Base-by-base conservation (phyloP, 2,329 filamentous ascomycete species). In the Penicillium sp. region DNA sequence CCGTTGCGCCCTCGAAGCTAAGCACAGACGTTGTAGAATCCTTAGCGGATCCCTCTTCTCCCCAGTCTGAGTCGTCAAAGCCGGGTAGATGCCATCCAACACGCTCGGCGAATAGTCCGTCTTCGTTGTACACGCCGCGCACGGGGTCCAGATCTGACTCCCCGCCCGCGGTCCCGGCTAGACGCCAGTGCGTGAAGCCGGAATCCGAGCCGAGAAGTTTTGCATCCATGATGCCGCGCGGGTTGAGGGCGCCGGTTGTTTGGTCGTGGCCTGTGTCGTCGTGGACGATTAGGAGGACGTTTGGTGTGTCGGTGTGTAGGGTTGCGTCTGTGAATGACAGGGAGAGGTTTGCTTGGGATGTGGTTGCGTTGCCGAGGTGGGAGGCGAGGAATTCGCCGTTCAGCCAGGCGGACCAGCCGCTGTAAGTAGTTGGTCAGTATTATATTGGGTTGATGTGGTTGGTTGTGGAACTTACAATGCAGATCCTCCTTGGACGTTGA, bases 281-380 rank as follows among this genome's bases (percentile, higher is more conserved):
- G 17, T 77, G 79, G 64, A 82, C 75, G 57, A 83, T 77, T 63
- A 80, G 76, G 22, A 82, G 67, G 3, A 82, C 65, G n/a, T 81
- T 72, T 6, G 82, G 67, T 2, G 76, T 62, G 49, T 80, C 79
- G 1, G 64, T 55, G 34, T 66, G 63, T 0, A 79, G 56, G 2
- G 73, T 76, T 3, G 70, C 71, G 42, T 78, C 77, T 37, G 68
- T 61, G 59, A 83, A 81, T 0, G 74, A 73, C 19, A 82, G 69
- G 0, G 72, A 70, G 3, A 59, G 53, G 44, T 61, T 64, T 32
- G 52, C 57, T 50, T 60, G 59, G 12, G 54, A 52, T 12, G 44
- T 43, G 12, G 53, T 47, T 3, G 60, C 52, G 24, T 46, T 43
- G 32, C 80, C 80, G 5, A 79, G 68, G 62, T 72, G 77, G 0